Percentiles rank a stretch among this genome's conserved stretches.
These are phyloP conservation scores for Didymella pomorum DNA, from an alignment of 2,329 filamentous ascomycete species.

Conservation along the genomic window DNA sequence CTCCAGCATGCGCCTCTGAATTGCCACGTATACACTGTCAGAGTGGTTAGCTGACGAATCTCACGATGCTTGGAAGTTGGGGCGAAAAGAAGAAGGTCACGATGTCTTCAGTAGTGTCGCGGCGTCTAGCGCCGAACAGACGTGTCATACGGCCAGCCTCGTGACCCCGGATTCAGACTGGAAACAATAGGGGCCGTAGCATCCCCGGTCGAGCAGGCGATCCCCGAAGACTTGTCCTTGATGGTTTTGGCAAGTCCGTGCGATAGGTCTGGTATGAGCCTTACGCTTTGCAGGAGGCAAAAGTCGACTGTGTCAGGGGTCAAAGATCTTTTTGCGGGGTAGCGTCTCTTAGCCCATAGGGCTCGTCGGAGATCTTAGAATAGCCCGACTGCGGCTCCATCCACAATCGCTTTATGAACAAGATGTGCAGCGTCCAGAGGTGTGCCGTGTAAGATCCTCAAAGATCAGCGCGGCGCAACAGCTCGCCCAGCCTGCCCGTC, in stretches of 20 bases:
- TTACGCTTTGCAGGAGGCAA: slow-evolving; percentile 23
- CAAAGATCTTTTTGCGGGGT: slow-evolving; percentile 47
- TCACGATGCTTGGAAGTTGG: slow-evolving; percentile 26
- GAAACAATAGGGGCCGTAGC: slow-evolving; percentile 22
- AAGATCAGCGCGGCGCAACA: not conserved
- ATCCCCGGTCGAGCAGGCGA: slow-evolving; percentile 28
- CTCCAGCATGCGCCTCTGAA: not conserved
- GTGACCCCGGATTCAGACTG: slow-evolving; percentile 34
- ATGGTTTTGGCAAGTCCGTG: slow-evolving; percentile 28
- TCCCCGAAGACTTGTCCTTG: slow-evolving; percentile 21
- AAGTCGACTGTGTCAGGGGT: slow-evolving; percentile 26
- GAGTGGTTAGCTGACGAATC: slow-evolving; percentile 17
- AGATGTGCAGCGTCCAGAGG: not conserved
- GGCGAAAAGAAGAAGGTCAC: slow-evolving; percentile 42
- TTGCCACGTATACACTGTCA: slow-evolving; percentile 15
- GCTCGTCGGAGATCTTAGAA: slow-evolving; percentile 26
- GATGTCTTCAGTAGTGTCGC: slow-evolving; percentile 42
- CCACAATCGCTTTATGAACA: not conserved
- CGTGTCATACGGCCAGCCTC: slow-evolving; percentile 36
- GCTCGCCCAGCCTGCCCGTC: not conserved
- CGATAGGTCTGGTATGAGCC: slow-evolving; percentile 19
- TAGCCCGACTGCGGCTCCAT: not conserved
- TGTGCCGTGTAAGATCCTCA: not conserved
- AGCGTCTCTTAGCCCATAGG: slow-evolving; percentile 42
- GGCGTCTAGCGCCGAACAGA: slow-evolving; percentile 35